Percentiles rank a stretch among this genome's conserved stretches.
These are phyloP conservation scores for Solanum dulcamara DNA, from an alignment of 257 asterid species.

Conservation along the genomic window DNA sequence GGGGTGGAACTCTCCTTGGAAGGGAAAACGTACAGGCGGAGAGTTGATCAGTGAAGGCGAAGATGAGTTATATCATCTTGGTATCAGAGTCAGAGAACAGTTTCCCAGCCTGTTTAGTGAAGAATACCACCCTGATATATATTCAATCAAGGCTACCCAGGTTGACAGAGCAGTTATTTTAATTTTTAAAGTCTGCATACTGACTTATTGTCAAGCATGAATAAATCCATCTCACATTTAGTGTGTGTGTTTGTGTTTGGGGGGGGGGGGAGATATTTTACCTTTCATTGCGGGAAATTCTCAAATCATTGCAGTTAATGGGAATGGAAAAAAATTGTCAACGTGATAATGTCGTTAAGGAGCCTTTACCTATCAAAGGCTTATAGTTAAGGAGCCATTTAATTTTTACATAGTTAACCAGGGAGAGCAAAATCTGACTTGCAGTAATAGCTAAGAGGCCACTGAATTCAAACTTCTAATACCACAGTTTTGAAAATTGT, in stretches of 20 bases:
- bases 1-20: slow-evolving; percentile 94
- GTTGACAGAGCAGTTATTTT: slow-evolving; percentile 16
- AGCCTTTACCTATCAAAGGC: background rate
- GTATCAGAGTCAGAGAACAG: slow-evolving; percentile 62
- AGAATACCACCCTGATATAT: slow-evolving; percentile 87
- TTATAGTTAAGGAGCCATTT: background rate
- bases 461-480: background rate
- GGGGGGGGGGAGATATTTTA: background rate
- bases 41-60: slow-evolving; percentile 80
- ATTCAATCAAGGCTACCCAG: slow-evolving; percentile 89
- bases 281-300: background rate
- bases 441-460: background rate
- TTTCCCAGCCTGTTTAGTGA: slow-evolving; percentile 62
- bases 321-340: background rate
- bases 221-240: background rate
- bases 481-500: background rate
- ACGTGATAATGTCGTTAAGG: background rate
- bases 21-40: slow-evolving; percentile 76
- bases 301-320: background rate
- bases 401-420: background rate
- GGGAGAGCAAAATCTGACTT: background rate
- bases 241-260: background rate
- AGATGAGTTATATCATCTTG: slow-evolving; percentile 72
- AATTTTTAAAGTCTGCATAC: background rate
- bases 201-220: background rate